Evolutionary conservation across 768 basidiomycete species (phyloP), one percentile per base, ranked within the genome.

Genomic region (Leucocoprinus leucothites): DNA sequence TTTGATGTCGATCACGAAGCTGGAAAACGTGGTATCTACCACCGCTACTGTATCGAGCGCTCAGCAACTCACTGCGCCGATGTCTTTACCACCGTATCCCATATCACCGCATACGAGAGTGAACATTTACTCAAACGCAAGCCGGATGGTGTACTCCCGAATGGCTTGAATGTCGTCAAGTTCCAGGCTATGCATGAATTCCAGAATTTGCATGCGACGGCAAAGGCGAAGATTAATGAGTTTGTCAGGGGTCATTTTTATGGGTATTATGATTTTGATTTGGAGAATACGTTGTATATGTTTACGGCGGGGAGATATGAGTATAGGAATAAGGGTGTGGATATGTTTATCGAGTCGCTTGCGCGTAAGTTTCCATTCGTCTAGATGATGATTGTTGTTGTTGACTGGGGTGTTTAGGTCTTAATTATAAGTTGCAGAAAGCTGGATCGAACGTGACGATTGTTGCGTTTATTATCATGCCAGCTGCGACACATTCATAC

Each of bases 131-230:
- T 99, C 60, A 99, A 99, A 74, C 82, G 97, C 60, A 99, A 98
- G 72, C 97, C 88, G 25, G 96, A 99, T 63, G 97, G 97, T 22
- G 91, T 99, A 22, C 78, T 98, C 0, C 97, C 97, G 1, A 99
- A 99, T 66, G 97, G 97, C 31, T 80, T 99, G 58, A 99, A 98
- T 62, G 97, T 99, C 57, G 87, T 93, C 80, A 99, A 99, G 71
- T 99, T 98, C 74, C 91, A 94, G 63, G 96, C 97, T 9, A 98
- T 98, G 87, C 97, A 98, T 79, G 97, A 99, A 69, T 98, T 98
- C 76, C 94, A 94, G 68, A 98, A 98, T 69, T 68, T 97, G 54
- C 97, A 99, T 65, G 85, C 93, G 0, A 87, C 85, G 1, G 80
- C 89, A 51, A 99, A 98, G 71, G 86, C 87, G n/a, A 99, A 99